phyloP scores from a whole-genome alignment of 2,329 filamentous ascomycete species.

The Ascochyta rabiei region DNA sequence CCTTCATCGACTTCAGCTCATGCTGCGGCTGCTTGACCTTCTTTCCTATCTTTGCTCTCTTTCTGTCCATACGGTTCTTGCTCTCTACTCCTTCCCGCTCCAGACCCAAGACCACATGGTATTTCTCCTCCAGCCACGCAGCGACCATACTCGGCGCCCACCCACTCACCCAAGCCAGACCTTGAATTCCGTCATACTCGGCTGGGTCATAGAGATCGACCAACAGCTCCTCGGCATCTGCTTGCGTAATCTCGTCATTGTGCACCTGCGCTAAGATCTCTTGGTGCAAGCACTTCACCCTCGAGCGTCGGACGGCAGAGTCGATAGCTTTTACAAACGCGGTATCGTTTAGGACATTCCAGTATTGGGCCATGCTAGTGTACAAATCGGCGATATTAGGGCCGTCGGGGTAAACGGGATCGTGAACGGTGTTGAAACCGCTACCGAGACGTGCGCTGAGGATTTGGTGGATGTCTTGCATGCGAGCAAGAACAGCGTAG shows the following conservation, averaged over 20 bases:
- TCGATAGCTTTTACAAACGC: constrained; percentile 33
- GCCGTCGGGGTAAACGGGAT: constrained; percentile 16
- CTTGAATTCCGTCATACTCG: constrained; percentile 20
- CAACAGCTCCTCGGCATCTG: constrained; percentile 22
- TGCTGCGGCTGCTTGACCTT: constrained; percentile 3
- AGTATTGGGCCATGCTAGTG: constrained; percentile 27
- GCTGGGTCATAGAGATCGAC: constrained; percentile 24
- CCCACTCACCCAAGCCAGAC: constrained; percentile 28
- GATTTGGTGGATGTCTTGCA: constrained; percentile 33
- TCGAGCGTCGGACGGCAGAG: constrained; percentile 28
- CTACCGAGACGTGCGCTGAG: constrained; percentile 32
- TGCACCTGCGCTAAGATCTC: constrained; percentile 24
- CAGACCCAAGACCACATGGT: constrained; percentile 26
- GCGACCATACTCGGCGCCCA: constrained; percentile 36
- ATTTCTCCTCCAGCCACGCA: constrained; percentile 35
- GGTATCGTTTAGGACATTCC: constrained; percentile 34
- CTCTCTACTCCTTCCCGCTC: constrained; percentile 26
- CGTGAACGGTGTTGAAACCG: constrained; percentile 27
- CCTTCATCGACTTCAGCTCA: constrained; percentile 4
- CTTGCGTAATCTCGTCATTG: constrained; percentile 13
- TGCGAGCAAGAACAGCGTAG: constrained; percentile 35
- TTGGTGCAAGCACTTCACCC: constrained; percentile 23
- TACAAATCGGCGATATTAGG: constrained; percentile 25
- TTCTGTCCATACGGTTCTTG: constrained; percentile 10
- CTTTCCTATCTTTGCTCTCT: constrained; percentile 9